Conservation (phyloP, 306 rosid genomes). For the Herpetospermum pedunculosum region DNA sequence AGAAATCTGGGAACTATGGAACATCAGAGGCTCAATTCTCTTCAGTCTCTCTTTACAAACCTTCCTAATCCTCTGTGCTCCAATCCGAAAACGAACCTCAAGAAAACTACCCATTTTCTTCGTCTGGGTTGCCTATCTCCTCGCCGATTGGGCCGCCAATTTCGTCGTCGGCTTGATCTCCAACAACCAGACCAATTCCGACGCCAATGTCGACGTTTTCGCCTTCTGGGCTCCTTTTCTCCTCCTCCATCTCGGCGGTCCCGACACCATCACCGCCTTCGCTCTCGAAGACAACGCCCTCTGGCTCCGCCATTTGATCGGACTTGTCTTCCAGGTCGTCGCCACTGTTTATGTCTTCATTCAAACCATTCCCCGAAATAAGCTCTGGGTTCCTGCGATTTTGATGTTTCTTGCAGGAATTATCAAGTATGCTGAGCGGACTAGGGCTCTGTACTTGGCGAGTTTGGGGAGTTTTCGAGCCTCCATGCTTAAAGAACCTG, state of each 20-base stretch:
- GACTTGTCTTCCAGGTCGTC: constrained; percentile 18
- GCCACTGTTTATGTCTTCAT: constrained; percentile 28
- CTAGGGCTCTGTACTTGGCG: constrained; percentile 26
- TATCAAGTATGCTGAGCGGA: constrained; percentile 34
- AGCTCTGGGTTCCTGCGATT: constrained; percentile 17
- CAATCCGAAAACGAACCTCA: constrained; percentile 19
- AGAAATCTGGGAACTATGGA: constrained; percentile 31
- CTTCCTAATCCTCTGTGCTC: constrained; percentile 19
- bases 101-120: neutral
- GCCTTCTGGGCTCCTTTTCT: constrained; percentile 48
- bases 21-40: constrained; percentile 21
- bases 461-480: constrained; percentile 19
- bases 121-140: constrained; percentile 26
- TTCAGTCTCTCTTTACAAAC: constrained; percentile 23
- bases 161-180: constrained; percentile 28
- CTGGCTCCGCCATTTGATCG: constrained; percentile 39
- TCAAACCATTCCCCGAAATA: constrained; percentile 27
- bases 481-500: constrained; percentile 18
- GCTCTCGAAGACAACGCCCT: constrained; percentile 35
- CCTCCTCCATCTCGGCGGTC: constrained; percentile 42
- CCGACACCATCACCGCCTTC: constrained; percentile 42
- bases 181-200: constrained; percentile 5
- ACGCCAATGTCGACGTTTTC: neutral
- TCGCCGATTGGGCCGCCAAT: constrained; percentile 34
- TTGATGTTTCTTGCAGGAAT: constrained; percentile 28